Evolutionary conservation across 2,329 filamentous ascomycete species (phyloP), one percentile per base, ranked within the genome.

Genomic region (Aspergillus ochraceus): DNA sequence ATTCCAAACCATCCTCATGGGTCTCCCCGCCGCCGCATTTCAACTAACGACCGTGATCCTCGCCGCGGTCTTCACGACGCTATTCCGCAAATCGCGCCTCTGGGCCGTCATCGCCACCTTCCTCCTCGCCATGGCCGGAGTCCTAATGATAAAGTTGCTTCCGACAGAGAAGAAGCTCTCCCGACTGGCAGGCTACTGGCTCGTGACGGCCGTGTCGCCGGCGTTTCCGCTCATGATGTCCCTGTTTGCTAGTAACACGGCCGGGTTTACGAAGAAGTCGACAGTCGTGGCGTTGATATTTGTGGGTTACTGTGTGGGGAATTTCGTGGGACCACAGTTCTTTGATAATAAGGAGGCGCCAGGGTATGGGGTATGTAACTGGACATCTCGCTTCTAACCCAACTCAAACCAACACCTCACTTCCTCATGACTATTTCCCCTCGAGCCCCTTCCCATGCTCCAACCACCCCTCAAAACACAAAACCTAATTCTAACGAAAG

Each of bases 1-100:
- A 47, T 67, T 57, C 22, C 55, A 68, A 54, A 69, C 66, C n/a
- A 62, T 68, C 20, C 61, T 69, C 12, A 66, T 69, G 62, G 62
- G 58, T 6, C 60, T 68, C 29, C 59, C 67, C 2, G 58, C 59
- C 2, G 55, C 63, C 14, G 67, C 53, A 11, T 69, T 68, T 55
- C 61, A 65, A 45, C 45, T 69, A 6, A 58, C 59, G 5, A 62
- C 59, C 3, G 61, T 69, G 45, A 46, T 69, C 8, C 51, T 69
- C 11, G 58, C 63, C 1, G 63, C 66, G 10, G 19, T 63, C 0
- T 45, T 64, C 42, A 63, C 64, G 26, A 61, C 58, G 11, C 29
- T 54, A 4, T 52, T 66, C 49, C 64, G 66, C 47, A 64, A 61
- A 42, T 65, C 66, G 11, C 59, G 66, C 2, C 53, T 63, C 14